Evolutionary conservation across 2,329 filamentous ascomycete species (phyloP).

Genomic region (Cladophialophora bantiana): DNA sequence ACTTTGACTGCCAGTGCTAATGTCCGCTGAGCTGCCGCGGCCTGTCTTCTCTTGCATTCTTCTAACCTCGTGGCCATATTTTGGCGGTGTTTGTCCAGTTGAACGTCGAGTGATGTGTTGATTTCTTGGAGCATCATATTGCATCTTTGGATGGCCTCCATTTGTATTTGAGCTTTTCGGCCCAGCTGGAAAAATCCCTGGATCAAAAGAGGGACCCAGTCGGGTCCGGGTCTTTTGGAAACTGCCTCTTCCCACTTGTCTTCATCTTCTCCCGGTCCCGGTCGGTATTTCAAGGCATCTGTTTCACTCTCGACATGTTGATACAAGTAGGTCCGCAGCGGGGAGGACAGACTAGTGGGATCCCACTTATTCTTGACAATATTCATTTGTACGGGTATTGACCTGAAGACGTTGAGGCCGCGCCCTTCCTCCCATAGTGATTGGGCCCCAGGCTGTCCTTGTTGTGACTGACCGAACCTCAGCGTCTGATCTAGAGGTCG

Average conservation of each 20-base stretch:
- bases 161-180: slow-evolving; percentile 64
- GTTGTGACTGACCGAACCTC: slow-evolving; percentile 54
- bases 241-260: slow-evolving; percentile 70
- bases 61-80: slow-evolving; percentile 65
- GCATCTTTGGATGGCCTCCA: slow-evolving; percentile 63
- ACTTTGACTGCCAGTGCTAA: slow-evolving; percentile 69
- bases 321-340: slow-evolving; percentile 69
- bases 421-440: slow-evolving; percentile 32
- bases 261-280: slow-evolving; percentile 64
- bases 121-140: slow-evolving; percentile 69
- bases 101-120: slow-evolving; percentile 65
- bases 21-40: slow-evolving; percentile 65
- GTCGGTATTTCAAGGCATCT: slow-evolving; percentile 67
- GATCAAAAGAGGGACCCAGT: slow-evolving; percentile 66
- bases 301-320: slow-evolving; percentile 65
- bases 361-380: slow-evolving; percentile 70
- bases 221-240: slow-evolving; percentile 63
- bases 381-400: slow-evolving; percentile 65
- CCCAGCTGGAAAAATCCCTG: slow-evolving; percentile 67
- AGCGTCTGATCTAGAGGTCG: slow-evolving; percentile 52
- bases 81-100: slow-evolving; percentile 67
- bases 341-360: slow-evolving; percentile 57
- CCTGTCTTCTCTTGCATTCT: slow-evolving; percentile 66
- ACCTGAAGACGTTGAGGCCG: slow-evolving; percentile 60
- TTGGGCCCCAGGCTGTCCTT: slow-evolving; percentile 47